Percentiles rank a stretch among this genome's conserved stretches.
These are phyloP conservation scores for Candida loeiensis DNA, from an alignment of 805 yeast genomes.

Conservation along the genomic window DNA sequence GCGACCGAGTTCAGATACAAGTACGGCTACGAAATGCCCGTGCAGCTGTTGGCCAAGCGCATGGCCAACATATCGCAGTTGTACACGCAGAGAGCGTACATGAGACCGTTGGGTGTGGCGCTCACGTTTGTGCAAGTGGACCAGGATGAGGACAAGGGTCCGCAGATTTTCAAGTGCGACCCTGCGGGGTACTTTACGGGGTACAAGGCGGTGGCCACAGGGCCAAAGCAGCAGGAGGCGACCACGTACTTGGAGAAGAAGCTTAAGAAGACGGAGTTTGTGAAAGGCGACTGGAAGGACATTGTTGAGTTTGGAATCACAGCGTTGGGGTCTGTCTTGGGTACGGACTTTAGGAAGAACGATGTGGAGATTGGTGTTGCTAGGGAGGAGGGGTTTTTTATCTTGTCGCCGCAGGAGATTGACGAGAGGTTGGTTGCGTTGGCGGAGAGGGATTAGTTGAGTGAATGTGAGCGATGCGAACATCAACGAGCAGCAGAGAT, in stretches of 20 bases:
- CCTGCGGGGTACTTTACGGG: conserved; percentile 97
- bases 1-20: conserved; percentile 93
- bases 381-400: conserved; percentile 63
- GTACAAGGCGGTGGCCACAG: conserved; percentile 88
- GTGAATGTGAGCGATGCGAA: no score
- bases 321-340: conserved; percentile 79
- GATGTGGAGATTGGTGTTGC: conserved; percentile 95
- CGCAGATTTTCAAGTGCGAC: conserved; percentile 86
- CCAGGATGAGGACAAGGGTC: conserved; percentile 83
- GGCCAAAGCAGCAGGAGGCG: conserved; percentile 97
- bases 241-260: conserved; percentile 86
- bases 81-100: conserved; percentile 95
- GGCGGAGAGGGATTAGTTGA: conserved; percentile 85
- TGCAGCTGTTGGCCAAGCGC: conserved; percentile 86
- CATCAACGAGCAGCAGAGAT: no score
- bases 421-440: conserved; percentile 91
- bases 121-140: conserved; percentile 77
- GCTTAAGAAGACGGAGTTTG: conserved; percentile 64
- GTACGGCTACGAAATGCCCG: conserved; percentile 96
- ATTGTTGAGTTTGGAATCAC: conserved; percentile 88
- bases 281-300: conserved; percentile 80
- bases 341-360: conserved; percentile 90
- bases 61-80: conserved; percentile 95
- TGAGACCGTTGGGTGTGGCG: conserved; percentile 97
- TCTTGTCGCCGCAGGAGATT: conserved; percentile 78